phyloP scores from a whole-genome alignment of 345 rosid species.

The Orychophragmus violaceus region DNA sequence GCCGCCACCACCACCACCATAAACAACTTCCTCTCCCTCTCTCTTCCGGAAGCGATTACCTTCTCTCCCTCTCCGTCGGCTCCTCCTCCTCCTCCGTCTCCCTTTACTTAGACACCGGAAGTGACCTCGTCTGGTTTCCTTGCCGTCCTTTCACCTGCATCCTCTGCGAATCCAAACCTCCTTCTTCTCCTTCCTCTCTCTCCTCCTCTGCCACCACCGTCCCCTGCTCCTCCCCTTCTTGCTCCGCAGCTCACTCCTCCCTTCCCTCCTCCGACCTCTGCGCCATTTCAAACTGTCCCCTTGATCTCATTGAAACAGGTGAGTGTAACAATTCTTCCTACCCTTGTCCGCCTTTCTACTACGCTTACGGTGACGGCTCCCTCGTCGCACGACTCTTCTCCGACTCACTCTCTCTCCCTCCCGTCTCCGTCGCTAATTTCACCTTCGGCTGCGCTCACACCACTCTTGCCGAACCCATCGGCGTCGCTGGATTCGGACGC shows the following conservation, averaged over 20 bases:
- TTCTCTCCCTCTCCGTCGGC: slow-evolving; percentile 66
- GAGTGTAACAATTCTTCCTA: slow-evolving; percentile 49
- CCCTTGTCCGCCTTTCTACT: slow-evolving; percentile 78
- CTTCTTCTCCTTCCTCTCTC: slow-evolving; percentile 32
- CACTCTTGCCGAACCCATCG: slow-evolving; percentile 83
- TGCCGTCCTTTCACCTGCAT: slow-evolving; percentile 84
- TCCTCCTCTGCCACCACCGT: slow-evolving; percentile 50
- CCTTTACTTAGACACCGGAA: slow-evolving; percentile 90
- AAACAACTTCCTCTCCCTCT: slow-evolving; percentile 74
- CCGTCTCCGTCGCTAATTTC: slow-evolving; percentile 48
- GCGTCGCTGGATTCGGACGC: slow-evolving; percentile 94
- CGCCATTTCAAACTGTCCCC: slow-evolving; percentile 73
- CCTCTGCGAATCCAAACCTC: slow-evolving; percentile 66
- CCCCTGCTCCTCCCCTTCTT: slow-evolving; percentile 58
- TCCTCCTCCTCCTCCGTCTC: slow-evolving; percentile 49
- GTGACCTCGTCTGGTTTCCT: slow-evolving; percentile 97
- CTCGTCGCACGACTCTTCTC: slow-evolving; percentile 53
- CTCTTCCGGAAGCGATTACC: slow-evolving; percentile 84
- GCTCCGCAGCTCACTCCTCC: slow-evolving; percentile 80
- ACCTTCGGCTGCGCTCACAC: slow-evolving; percentile 89
- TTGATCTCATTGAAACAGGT: slow-evolving; percentile 65
- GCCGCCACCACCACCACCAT: slow-evolving; percentile 34
- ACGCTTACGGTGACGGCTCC: slow-evolving; percentile 95
- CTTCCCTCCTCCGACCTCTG: slow-evolving; percentile 71
- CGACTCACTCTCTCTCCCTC: slow-evolving; percentile 48